phyloP scores from a whole-genome alignment of 1,284 basidiomycete genomes.

The Austropuccinia psidii region DNA sequence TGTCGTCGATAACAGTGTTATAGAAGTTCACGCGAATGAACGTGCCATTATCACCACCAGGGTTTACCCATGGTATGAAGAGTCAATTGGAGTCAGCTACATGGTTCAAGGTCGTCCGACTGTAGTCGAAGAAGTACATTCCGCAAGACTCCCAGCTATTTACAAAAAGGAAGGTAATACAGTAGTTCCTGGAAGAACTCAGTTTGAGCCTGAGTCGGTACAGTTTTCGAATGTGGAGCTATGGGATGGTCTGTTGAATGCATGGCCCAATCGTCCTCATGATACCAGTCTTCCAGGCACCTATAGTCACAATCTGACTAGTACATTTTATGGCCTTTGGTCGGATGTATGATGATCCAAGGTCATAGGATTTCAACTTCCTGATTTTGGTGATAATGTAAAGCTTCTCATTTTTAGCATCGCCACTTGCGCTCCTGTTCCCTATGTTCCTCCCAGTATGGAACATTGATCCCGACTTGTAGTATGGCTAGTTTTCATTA shows the following conservation, averaged over 20 bases:
- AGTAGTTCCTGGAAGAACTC: neutral
- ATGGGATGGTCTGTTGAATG: conserved; percentile 27
- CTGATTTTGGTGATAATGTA: no score
- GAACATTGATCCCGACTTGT: no score
- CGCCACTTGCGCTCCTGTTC: no score
- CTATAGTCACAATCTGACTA: conserved; percentile 26
- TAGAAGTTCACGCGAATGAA: conserved; percentile 47
- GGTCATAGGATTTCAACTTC: no score
- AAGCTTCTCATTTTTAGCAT: no score
- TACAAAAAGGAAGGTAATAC: neutral
- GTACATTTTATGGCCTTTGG: conserved; percentile 29
- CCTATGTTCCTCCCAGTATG: no score
- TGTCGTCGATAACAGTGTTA: conserved; percentile 44
- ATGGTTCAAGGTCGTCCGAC: conserved; percentile 13
- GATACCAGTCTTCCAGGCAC: conserved; percentile 19
- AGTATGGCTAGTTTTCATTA: no score
- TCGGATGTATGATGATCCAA: conserved; percentile 30
- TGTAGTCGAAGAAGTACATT: neutral
- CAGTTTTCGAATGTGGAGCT: conserved; percentile 16
- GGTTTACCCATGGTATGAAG: conserved; percentile 40
- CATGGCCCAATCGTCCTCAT: conserved; percentile 24
- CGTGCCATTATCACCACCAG: conserved; percentile 44
- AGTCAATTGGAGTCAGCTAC: neutral
- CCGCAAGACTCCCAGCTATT: neutral
- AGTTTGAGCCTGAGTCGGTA: conserved; percentile 10